Conservation (phyloP, 441 rosid species). For the Pelargonium citronellum region DNA sequence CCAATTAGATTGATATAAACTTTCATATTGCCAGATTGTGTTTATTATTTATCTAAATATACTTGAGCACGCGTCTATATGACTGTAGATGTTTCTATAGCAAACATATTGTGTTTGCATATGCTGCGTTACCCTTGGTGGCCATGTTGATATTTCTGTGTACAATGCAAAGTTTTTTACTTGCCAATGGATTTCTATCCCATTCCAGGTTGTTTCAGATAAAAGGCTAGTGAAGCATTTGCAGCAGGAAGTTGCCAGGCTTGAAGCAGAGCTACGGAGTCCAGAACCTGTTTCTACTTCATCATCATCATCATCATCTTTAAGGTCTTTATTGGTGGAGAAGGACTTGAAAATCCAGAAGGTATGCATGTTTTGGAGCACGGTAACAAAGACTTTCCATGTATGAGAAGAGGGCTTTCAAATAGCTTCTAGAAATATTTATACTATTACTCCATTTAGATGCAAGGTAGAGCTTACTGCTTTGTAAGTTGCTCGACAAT, state of each 20-base stretch:
- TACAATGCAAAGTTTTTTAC: not conserved
- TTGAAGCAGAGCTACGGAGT: constrained; percentile 93
- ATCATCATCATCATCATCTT: not conserved
- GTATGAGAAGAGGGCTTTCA: too few species aligned
- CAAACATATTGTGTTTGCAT: not conserved
- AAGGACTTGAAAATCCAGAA: constrained; percentile 80
- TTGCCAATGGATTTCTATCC: not conserved
- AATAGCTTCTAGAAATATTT: too few species aligned
- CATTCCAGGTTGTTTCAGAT: constrained; percentile 75
- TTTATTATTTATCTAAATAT: too few species aligned
- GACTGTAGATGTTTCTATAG: not conserved
- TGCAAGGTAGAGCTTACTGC: too few species aligned
- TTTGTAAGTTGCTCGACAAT: too few species aligned
- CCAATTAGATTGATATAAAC: not conserved
- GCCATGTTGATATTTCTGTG: not conserved
- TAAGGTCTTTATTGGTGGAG: constrained; percentile 44
- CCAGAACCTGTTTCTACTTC: constrained; percentile 36
- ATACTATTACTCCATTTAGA: not conserved
- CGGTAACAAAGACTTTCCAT: not conserved
- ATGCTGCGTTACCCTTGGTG: not conserved
- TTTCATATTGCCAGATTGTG: not conserved
- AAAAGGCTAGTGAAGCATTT: constrained; percentile 95
- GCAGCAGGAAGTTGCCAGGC: constrained; percentile 93
- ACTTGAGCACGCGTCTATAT: too few species aligned
- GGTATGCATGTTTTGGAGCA: constrained; percentile 30